A percentile compares a stretch with the other conserved stretches of the same genome.
Evolutionary conservation across 139 green algal species (phyloP).

Genomic region (Klebsormidium nitens): DNA sequence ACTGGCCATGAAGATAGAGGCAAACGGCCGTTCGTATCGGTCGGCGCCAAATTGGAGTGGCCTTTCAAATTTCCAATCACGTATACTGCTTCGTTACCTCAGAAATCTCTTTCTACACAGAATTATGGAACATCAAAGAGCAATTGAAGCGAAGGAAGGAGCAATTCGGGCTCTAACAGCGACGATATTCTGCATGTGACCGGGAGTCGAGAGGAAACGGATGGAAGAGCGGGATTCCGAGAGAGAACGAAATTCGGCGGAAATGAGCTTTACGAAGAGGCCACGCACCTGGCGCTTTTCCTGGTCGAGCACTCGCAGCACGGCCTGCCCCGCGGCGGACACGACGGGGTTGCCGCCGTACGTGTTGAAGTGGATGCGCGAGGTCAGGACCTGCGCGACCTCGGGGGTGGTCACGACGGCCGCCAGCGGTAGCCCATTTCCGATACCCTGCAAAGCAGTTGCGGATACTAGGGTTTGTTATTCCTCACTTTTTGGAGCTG

Average conservation of each 20-base stretch:
- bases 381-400: slow-evolving; percentile 65
- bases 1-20: no score
- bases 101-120: no score
- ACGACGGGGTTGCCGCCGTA: slow-evolving; percentile 95
- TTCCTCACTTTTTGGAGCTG: no score
- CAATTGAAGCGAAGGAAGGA: no score
- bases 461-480: no score
- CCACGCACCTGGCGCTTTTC: slow-evolving; percentile 23
- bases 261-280: not conserved
- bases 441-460: slow-evolving; percentile 78
- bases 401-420: slow-evolving; percentile 93
- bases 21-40: no score
- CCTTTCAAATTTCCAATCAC: no score
- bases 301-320: slow-evolving; percentile 63
- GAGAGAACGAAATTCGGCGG: not conserved
- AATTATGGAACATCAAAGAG: no score
- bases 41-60: no score
- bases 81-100: no score
- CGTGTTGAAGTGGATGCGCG: slow-evolving; percentile 94
- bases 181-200: not conserved
- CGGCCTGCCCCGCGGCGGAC: slow-evolving; percentile 76
- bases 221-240: not conserved
- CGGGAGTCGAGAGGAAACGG: not conserved
- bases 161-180: no score
- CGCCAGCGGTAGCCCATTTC: slow-evolving; percentile 91